These are phyloP conservation scores for Coemansia sp. DNA, from an alignment of 192 early-diverging fungal species.

Conservation along the genomic window DNA sequence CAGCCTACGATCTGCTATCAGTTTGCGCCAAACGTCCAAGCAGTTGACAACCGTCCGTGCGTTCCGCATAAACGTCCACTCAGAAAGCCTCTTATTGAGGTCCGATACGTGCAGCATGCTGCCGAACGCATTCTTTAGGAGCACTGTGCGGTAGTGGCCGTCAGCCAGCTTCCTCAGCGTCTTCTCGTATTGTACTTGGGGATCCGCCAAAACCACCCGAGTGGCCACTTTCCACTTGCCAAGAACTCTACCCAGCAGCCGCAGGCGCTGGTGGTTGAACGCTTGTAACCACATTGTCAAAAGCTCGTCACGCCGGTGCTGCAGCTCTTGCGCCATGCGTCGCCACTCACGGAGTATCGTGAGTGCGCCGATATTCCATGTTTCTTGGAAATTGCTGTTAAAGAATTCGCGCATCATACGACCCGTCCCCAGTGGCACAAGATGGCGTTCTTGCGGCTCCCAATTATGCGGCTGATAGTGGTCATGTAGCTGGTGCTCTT, in stretches of 20 bases:
- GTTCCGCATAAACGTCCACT: background rate
- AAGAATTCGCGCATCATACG: slow-evolving; percentile 20
- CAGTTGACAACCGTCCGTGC: background rate
- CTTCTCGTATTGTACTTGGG: slow-evolving; percentile 8
- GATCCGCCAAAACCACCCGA: background rate
- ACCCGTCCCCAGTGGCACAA: background rate
- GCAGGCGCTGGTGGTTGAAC: slow-evolving; percentile 3
- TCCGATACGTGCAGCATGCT: slow-evolving; percentile 1
- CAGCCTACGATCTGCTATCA: background rate
- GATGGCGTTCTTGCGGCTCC: background rate
- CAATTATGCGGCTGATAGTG: background rate
- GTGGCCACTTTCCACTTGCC: slow-evolving; percentile 3
- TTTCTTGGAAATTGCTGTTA: slow-evolving; percentile 24
- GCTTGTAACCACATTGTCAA: slow-evolving; percentile 29
- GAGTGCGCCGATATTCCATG: slow-evolving; percentile 24
- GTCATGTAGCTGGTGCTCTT: background rate
- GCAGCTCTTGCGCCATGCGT: slow-evolving; percentile 20
- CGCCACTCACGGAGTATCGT: slow-evolving; percentile 35
- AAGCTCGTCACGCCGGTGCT: slow-evolving; percentile 27
- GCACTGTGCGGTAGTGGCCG: slow-evolving; percentile 16
- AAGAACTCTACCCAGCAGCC: slow-evolving; percentile 13
- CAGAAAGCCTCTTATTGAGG: slow-evolving; percentile 4
- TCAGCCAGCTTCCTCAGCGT: slow-evolving; percentile 13
- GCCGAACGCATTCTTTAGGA: background rate
- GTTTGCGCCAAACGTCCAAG: background rate